Evolutionary conservation across 345 rosid species (phyloP), one percentile per base, ranked within the genome.

Genomic region (Euclidium syriacum): DNA sequence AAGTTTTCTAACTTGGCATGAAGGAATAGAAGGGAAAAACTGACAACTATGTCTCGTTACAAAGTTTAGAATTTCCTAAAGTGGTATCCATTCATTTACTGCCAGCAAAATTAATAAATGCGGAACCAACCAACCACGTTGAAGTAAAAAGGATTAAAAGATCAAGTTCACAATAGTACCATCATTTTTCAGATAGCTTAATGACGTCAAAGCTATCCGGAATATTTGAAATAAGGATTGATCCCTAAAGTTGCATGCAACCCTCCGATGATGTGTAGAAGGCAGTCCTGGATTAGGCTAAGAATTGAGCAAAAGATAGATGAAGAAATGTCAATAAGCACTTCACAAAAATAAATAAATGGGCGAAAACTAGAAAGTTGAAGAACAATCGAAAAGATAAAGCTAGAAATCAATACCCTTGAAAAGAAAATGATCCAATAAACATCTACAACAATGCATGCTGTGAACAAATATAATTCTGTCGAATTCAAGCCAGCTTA

Each of bases 191-290:
- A 95, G 81, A 72, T 95, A 92, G 76, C 50, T 30, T 76, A 95
- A 68, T 61, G 99, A 90, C 60, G 97, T 82, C 77, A 95, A 70
- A 43, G 97, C 90, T 76, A 90, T 86, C 72, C 83, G 98, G 77
- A 95, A 95, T 71, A 90, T 67, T 79, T 88, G 97, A 77, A 83
- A 82, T 77, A 95, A 92, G 24, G 90, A 81, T 40, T 95, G 96
- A 75, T 95, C 98, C 78, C 96, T 83, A 49, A 95, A 95, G 71
- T 86, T 79, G 83, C 91, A 86, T 3, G 97, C 94, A 40, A 90
- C 95, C 64, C 92, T 84, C 58, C 97, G 89, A 70, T 95, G 99
- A 70, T 77, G 81, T 16, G 98, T 84, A 46, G 97, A 77, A 10
- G 95, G 85, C 73, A 88, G 73, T 40, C 96, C 92, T 9, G 89